Evolutionary conservation across 352 stramenopile genomes (phyloP).

Genomic region (Hyaloperonospora arabidopsidis): DNA sequence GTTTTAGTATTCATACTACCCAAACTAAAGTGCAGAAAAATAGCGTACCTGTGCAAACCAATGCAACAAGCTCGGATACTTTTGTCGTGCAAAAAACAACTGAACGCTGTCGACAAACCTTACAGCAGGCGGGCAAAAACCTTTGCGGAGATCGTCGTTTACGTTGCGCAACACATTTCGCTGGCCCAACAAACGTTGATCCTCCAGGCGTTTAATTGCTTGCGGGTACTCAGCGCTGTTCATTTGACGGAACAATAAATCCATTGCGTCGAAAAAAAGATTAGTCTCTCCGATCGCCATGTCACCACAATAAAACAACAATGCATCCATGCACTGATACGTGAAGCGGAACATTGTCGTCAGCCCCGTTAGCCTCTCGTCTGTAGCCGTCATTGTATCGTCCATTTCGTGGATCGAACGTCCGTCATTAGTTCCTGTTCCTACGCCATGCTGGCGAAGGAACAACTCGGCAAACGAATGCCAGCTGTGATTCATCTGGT

Average conservation of each 20-base stretch:
- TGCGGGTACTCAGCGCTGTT: constrained; percentile 51
- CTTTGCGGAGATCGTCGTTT: constrained; percentile 25
- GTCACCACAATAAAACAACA: constrained; percentile 64
- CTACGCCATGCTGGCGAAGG: constrained; percentile 29
- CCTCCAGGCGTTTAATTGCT: constrained; percentile 32
- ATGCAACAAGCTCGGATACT: constrained; percentile 71
- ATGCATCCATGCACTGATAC: constrained; percentile 72
- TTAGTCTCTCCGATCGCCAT: constrained; percentile 75
- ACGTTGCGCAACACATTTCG: constrained; percentile 11
- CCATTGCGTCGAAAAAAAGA: constrained; percentile 61
- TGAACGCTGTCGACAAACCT: constrained; percentile 66
- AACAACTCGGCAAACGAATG: constrained; percentile 47
- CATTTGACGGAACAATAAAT: constrained; percentile 73
- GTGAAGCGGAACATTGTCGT: constrained; percentile 70
- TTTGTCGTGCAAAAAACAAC: constrained; percentile 74
- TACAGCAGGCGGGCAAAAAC: constrained; percentile 36
- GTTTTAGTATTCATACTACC: constrained; percentile 3
- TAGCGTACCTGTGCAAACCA: constrained; percentile 75
- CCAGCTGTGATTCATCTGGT: constrained; percentile 44
- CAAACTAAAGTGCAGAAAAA: neutral
- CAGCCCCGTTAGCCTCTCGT: constrained; percentile 22
- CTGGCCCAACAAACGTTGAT: constrained; percentile 6
- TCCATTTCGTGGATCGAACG: constrained; percentile 40
- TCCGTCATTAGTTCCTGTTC: constrained; percentile 4
- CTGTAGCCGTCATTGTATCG: constrained; percentile 34